Base-by-base conservation (phyloP, 108 stramenopile genomes). In the Nitzschia sp. region DNA sequence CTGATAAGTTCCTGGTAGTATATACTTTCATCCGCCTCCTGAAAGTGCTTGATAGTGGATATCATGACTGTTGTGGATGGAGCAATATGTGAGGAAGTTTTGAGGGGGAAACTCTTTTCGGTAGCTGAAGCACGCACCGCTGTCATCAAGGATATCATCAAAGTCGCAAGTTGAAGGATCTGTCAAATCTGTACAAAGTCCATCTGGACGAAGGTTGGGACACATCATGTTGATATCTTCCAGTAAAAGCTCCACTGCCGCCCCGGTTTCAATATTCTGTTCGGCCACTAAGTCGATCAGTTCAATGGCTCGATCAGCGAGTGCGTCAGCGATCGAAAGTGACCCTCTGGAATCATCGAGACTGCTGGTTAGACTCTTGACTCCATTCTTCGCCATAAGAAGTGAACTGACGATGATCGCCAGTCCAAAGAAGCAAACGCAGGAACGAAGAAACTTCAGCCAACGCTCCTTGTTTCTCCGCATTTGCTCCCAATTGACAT, bases 151-250 rank as follows among this genome's bases (percentile, higher is more conserved):
- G 19, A 72, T 53, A 0, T 39, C 61, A 0, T 39, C 46, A 55
- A 72, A 56, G 14, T 55, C 53, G 48, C 71, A 72, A 29, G 71
- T 64, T 1, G 38, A 22, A 41, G 57, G 26, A 53, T 72, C 63
- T 15, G 42, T 37, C 22, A 72, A 17, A 41, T 72, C 21, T 17
- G 52, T 53, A 43, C 71, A 72, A 12, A 72, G 51, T 26, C 61
- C 61, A 43, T 72, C 46, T 6, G 52, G 53, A 12, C 52, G 48
- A 44, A 52, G 41, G 17, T 40, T 41, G 2, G 71, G 71, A 46
- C 71, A 72, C 39, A 72, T 72, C 14, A 38, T 21, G n/a, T 72
- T 72, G 21, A 72, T 40, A 22, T 63, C 62, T 0, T 64, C 63
- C 37, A 72, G 44, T 12, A 72, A 25, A 17, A 40, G 40, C 7